Conservation (phyloP, 306 rosid genomes). For the Prunus campanulata region DNA sequence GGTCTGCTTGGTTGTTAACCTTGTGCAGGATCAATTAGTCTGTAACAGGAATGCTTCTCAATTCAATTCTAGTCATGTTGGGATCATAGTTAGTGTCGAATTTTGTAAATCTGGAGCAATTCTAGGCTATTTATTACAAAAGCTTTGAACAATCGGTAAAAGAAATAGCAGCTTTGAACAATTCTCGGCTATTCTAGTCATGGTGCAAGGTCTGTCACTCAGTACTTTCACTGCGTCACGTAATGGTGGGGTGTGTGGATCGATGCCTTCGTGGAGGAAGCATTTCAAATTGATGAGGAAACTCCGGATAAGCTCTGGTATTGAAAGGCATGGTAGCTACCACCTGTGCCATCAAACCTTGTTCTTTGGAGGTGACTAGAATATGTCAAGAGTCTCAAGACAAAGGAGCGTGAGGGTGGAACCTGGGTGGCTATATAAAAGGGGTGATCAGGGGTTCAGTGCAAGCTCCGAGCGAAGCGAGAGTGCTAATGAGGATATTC, state of each 20-base stretch:
- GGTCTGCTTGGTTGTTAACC: no score
- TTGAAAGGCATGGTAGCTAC: conserved; percentile 39
- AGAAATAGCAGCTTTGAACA: no score
- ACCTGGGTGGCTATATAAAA: conserved; percentile 79
- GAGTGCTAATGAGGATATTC: conserved; percentile 79
- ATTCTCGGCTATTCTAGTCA: not conserved
- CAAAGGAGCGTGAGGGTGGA: conserved; percentile 39
- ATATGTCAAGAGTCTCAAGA: conserved; percentile 22
- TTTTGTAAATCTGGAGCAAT: no score
- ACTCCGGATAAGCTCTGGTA: conserved; percentile 22
- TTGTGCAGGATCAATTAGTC: no score
- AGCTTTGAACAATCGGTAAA: no score
- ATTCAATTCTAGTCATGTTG: no score
- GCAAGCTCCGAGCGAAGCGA: conserved; percentile 78
- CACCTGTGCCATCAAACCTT: conserved; percentile 31
- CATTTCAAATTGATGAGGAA: conserved; percentile 43
- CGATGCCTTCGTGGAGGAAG: conserved; percentile 39
- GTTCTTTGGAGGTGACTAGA: conserved; percentile 37
- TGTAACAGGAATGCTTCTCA: no score
- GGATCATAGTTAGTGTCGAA: no score
- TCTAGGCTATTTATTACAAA: no score
- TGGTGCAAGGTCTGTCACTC: conserved; percentile 45
- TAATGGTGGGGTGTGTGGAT: conserved; percentile 42
- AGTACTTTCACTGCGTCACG: conserved; percentile 7
- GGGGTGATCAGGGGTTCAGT: conserved; percentile 61